Conservation (phyloP, 2,329 filamentous ascomycete genomes). For the Lachnellula occidentalis region DNA sequence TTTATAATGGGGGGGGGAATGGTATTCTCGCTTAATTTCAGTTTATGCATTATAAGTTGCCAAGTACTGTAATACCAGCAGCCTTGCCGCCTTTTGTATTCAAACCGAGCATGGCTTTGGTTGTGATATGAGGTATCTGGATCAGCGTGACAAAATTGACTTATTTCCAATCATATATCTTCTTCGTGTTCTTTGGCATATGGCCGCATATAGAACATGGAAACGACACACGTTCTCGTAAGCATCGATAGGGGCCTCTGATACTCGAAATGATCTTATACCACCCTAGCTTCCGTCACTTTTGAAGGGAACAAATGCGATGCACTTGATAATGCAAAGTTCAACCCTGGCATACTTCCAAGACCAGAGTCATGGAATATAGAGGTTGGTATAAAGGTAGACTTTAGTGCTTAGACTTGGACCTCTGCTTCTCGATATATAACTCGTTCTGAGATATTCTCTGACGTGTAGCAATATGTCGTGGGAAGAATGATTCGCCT, state of each 20-base stretch:
- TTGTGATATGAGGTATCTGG: background rate
- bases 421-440: background rate
- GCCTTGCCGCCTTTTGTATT: too few species aligned
- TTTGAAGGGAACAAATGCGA: conserved; percentile 3
- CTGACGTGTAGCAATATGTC: background rate
- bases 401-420: background rate
- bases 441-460: background rate
- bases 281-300: background rate
- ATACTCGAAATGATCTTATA: background rate
- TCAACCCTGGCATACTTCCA: background rate
- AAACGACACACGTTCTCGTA: background rate
- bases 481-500: conserved; percentile 2
- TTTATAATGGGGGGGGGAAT: too few species aligned
- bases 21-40: too few species aligned
- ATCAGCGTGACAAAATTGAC: background rate
- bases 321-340: background rate
- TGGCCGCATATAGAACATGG: conserved; percentile 1
- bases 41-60: too few species aligned
- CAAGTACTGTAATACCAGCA: too few species aligned
- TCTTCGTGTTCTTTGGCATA: background rate
- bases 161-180: conserved; percentile 5
- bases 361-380: conserved; percentile 5
- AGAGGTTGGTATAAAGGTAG: background rate
- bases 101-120: too few species aligned
- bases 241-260: background rate